Evolutionary conservation across 1,284 basidiomycete species (phyloP), one percentile per base, ranked within the genome.

Genomic region (Phlebopus sp.): DNA sequence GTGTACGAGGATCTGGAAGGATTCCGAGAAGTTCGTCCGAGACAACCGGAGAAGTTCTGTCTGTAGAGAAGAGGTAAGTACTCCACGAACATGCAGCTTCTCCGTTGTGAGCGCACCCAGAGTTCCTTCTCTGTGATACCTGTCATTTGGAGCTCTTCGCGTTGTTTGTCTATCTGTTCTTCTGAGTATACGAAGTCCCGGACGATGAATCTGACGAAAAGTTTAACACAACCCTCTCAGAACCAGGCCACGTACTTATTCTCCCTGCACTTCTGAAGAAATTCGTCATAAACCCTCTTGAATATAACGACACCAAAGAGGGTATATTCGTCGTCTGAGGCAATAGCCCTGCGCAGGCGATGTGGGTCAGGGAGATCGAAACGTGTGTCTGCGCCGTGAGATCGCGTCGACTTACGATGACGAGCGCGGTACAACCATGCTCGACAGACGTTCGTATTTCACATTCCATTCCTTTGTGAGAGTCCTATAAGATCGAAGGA

Each of bases 391-490:
- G 42, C 42, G 32, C 40, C 35, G 23, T 51, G 49, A 50, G 44
- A 41, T 48, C 48, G 55, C 31, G 43, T 37, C 29, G 42, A 74
- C 82, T 60, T 68, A 93, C 92, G 72, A 78, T 40, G 94, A 88
- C 36, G 93, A 96, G 49, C 97, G 81, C n/a, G 97, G 97, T 1
- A 99, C 97, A 2, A 99, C 88, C 90, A 98, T 94, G 23, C 77
- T 57, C 0, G 90, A 78, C 45, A 99, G 69, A 39, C 89, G 80
- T 73, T 99, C 97, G 65, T 99, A 99, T 60, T 84, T 89, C 21
- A 72, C 62, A 55, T 82, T 85, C 95, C 96, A 99, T 18, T 94
- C 90, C 67, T 96, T 97, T 37, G 82, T 74, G 14, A 82, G 71
- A 62, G 82, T 86, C 71, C 94, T 97, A 69, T 47, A 2, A 37